Conservation (phyloP, 371 early-diverging fungal genomes). For the Syncephalastrum racemosum region DNA sequence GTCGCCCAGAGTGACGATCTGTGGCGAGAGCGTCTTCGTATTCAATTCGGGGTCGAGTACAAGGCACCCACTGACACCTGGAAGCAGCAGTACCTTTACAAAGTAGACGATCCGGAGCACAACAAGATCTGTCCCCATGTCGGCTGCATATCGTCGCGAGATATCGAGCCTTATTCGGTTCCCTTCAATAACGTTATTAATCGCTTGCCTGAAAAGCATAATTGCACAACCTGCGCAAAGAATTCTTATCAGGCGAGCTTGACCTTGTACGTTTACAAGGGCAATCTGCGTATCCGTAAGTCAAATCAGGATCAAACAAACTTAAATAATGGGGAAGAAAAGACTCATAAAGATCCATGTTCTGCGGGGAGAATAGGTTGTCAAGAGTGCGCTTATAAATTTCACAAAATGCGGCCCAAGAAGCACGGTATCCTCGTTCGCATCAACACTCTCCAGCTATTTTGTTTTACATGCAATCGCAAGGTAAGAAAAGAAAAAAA, state of each 20-base stretch:
- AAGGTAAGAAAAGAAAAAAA: slow-evolving; percentile 25
- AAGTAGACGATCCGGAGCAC: slow-evolving; percentile 33
- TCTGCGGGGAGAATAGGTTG: slow-evolving; percentile 26
- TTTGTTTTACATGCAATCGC: slow-evolving; percentile 45
- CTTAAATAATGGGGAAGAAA: neutral
- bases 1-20: slow-evolving; percentile 38
- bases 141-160: slow-evolving; percentile 23
- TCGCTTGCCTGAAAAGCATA: slow-evolving; percentile 35
- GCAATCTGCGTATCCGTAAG: slow-evolving; percentile 43
- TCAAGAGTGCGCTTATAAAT: slow-evolving; percentile 45
- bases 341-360: neutral
- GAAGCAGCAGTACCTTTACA: slow-evolving; percentile 39
- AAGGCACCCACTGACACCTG: slow-evolving; percentile 38
- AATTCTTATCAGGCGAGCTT: slow-evolving; percentile 25
- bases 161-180: slow-evolving; percentile 32
- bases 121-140: slow-evolving; percentile 46
- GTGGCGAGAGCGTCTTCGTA: slow-evolving; percentile 42
- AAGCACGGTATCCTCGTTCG: slow-evolving; percentile 47
- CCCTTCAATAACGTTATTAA: slow-evolving; percentile 41
- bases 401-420: slow-evolving; percentile 32
- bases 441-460: slow-evolving; percentile 45
- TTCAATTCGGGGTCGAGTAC: slow-evolving; percentile 41
- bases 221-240: slow-evolving; percentile 35
- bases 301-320: neutral
- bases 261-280: slow-evolving; percentile 36